phyloP scores from a whole-genome alignment of 169 alveolate genomes.

The Eimeria acervulina region DNA sequence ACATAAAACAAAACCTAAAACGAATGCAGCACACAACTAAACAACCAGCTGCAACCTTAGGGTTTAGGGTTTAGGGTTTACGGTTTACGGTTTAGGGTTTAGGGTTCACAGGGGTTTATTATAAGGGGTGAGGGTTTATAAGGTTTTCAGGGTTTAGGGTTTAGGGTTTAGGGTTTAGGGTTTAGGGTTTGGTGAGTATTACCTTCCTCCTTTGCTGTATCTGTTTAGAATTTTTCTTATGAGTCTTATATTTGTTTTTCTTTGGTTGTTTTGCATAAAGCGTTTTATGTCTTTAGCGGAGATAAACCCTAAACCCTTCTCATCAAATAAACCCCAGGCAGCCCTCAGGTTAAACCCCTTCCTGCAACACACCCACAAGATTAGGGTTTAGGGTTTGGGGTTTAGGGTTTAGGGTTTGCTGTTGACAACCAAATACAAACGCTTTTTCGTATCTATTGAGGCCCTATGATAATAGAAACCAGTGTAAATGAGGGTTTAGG shows the following conservation, averaged over 20 bases:
- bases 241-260: background rate
- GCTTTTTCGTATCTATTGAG: background rate
- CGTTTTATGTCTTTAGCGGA: background rate
- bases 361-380: background rate
- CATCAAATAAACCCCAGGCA: constrained; percentile 12
- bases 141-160: constrained; percentile 22
- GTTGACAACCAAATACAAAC: background rate
- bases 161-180: constrained; percentile 49
- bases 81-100: background rate
- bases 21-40: background rate
- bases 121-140: constrained; percentile 35
- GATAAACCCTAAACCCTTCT: constrained; percentile 7
- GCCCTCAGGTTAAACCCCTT: background rate
- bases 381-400: constrained; percentile 35
- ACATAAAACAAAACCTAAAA: background rate
- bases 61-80: constrained; percentile 26
- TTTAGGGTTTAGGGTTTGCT: background rate
- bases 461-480: background rate
- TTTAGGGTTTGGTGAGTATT: constrained; percentile 4
- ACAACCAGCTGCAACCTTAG: background rate
- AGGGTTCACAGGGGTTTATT: background rate
- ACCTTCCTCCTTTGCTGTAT: background rate
- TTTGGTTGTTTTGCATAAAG: background rate
- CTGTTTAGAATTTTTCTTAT: background rate
- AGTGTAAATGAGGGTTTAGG: background rate